phyloP scores from a whole-genome alignment of 23 red algal genomes.

The Gracilaria gracilis region DNA sequence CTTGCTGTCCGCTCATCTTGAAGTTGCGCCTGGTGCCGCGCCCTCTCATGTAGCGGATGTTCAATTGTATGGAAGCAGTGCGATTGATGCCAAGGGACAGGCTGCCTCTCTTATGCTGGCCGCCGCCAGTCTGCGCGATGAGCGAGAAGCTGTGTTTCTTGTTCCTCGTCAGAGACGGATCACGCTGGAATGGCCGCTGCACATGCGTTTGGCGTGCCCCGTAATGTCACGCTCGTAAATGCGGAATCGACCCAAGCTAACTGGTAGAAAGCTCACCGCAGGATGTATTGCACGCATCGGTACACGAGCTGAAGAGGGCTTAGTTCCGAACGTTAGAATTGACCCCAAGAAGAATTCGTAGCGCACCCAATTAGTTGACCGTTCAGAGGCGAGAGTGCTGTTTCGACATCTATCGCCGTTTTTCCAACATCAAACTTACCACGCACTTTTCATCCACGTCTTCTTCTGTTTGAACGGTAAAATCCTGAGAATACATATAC shows the following conservation, averaged over 20 bases:
- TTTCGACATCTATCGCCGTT: too few species aligned
- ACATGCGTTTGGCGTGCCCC: slow-evolving; percentile 26
- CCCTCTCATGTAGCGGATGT: slow-evolving; percentile 23
- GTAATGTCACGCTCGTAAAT: slow-evolving; percentile 47
- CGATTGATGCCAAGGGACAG: slow-evolving; percentile 72
- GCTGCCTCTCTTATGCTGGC: slow-evolving; percentile 68
- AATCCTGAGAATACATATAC: too few species aligned
- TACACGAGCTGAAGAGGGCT: too few species aligned
- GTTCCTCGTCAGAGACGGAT: slow-evolving; percentile 76
- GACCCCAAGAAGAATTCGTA: too few species aligned
- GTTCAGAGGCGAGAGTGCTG: too few species aligned
- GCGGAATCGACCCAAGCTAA: slow-evolving; percentile 60
- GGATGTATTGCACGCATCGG: too few species aligned
- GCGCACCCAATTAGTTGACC: too few species aligned
- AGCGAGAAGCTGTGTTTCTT: slow-evolving; percentile 41
- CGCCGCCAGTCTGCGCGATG: slow-evolving; percentile 10
- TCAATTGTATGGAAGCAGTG: slow-evolving; percentile 36
- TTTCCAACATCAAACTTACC: too few species aligned
- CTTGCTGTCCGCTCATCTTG: slow-evolving; percentile 66
- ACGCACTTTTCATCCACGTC: too few species aligned
- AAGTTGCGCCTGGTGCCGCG: slow-evolving; percentile 49
- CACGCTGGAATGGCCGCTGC: slow-evolving; percentile 66
- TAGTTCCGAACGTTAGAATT: too few species aligned
- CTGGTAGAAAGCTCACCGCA: slow-evolving; percentile 5
- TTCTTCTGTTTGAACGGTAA: too few species aligned